A percentile compares a stretch with the other conserved stretches of the same genome.
These are phyloP conservation scores for Paecilomyces variotii DNA, from an alignment of 2,329 filamentous ascomycete species.

Conservation along the genomic window DNA sequence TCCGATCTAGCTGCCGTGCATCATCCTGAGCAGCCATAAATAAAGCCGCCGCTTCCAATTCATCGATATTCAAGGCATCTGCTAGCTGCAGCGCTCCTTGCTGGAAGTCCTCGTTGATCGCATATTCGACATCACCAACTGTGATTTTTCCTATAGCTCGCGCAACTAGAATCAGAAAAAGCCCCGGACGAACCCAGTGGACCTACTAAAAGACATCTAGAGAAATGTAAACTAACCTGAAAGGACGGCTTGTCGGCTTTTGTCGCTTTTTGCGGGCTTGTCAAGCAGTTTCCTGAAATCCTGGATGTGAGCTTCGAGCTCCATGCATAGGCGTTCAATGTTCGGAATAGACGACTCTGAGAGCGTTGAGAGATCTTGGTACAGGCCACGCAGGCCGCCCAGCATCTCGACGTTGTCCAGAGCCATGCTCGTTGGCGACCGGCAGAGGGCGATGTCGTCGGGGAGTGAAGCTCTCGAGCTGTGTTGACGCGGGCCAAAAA, in stretches of 20 bases:
- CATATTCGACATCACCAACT: slow-evolving; percentile 64
- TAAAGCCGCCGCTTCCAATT: slow-evolving; percentile 71
- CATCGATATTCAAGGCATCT: slow-evolving; percentile 84
- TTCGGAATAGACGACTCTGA: slow-evolving; percentile 63
- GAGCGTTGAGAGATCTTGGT: slow-evolving; percentile 73
- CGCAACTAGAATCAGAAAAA: slow-evolving; percentile 3
- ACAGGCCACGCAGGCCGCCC: slow-evolving; percentile 72
- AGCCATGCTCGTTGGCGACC: slow-evolving; percentile 9
- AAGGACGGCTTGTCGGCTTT: slow-evolving; percentile 63
- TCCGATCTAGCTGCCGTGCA: slow-evolving; percentile 59
- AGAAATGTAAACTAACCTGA: slow-evolving; percentile 47
- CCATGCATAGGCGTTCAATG: slow-evolving; percentile 58
- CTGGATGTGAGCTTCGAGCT: slow-evolving; percentile 58
- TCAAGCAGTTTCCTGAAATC: slow-evolving; percentile 66
- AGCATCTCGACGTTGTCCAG: slow-evolving; percentile 71
- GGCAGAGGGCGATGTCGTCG: slow-evolving; percentile 7
- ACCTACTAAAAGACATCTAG: neutral
- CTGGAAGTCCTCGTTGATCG: slow-evolving; percentile 79
- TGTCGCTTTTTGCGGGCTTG: slow-evolving; percentile 64
- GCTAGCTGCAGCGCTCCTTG: slow-evolving; percentile 73
- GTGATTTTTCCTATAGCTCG: slow-evolving; percentile 59
- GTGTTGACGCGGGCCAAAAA: slow-evolving; percentile 24
- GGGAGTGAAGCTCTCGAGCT: slow-evolving; percentile 18
- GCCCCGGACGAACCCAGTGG: neutral
- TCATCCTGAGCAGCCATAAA: slow-evolving; percentile 68